These are phyloP conservation scores for Blastocystis sp. DNA, from an alignment of 352 stramenopile genomes.

Conservation along the genomic window DNA sequence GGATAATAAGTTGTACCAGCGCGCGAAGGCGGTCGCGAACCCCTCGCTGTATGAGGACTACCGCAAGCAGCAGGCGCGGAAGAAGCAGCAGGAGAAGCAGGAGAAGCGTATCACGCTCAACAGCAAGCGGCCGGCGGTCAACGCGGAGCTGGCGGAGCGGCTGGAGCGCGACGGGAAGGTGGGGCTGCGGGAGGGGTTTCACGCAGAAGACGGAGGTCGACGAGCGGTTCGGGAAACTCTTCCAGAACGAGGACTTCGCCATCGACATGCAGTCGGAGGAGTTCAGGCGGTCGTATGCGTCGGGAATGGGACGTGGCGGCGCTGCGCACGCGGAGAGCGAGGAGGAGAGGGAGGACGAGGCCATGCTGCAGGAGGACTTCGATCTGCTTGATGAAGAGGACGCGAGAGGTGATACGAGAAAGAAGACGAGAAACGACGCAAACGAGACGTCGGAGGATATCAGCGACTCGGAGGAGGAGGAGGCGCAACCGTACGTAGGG, in stretches of 20 bases:
- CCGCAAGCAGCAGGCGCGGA: conserved; percentile 84
- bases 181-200: conserved; percentile 58
- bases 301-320: conserved; percentile 62
- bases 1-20: conserved; percentile 89
- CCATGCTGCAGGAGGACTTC: conserved; percentile 10
- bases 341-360: neutral
- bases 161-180: conserved; percentile 63
- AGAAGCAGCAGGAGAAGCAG: conserved; percentile 66
- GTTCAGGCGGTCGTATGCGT: conserved; percentile 87
- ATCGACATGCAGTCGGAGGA: conserved; percentile 89
- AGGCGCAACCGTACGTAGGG: neutral
- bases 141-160: conserved; percentile 73
- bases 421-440: conserved; percentile 55
- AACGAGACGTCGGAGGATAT: conserved; percentile 66
- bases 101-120: conserved; percentile 67
- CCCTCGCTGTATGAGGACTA: conserved; percentile 94
- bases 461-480: conserved; percentile 61
- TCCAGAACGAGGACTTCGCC: conserved; percentile 88
- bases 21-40: conserved; percentile 84
- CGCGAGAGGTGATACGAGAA: too few relatives aligned
- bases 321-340: neutral
- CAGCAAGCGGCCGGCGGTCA: conserved; percentile 70
- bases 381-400: conserved; percentile 63
- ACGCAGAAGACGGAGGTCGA: conserved; percentile 67
- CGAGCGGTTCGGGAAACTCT: conserved; percentile 90